These are phyloP conservation scores for Ustilago hordei DNA, from an alignment of 1,284 basidiomycete species.

Conservation along the genomic window DNA sequence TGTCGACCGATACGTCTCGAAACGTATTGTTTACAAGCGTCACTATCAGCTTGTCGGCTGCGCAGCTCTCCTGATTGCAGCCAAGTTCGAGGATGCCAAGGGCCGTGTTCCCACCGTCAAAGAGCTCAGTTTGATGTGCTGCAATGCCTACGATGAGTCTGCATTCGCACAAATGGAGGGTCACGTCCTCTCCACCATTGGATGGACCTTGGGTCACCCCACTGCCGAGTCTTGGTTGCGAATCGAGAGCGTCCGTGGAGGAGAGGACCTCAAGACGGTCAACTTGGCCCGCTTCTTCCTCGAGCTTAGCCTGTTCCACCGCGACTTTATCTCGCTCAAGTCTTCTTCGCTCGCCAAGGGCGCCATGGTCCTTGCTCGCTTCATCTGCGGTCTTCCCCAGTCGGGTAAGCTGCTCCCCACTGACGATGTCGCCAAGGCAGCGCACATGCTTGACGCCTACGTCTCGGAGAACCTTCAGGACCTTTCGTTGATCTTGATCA, in stretches of 20 bases:
- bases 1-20: conserved; percentile 98
- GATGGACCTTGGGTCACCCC: conserved; percentile 96
- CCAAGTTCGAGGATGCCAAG: conserved; percentile 99
- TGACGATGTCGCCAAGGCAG: conserved; percentile 66
- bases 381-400: conserved; percentile 73
- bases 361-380: conserved; percentile 87
- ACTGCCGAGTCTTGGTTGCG: conserved; percentile 98
- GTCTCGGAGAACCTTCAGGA: conserved; percentile 86
- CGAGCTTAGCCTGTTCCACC: conserved; percentile 97
- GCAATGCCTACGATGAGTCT: conserved; percentile 92
- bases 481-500: conserved; percentile 90
- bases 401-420: conserved; percentile 33
- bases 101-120: conserved; percentile 95
- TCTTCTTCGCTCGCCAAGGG: conserved; percentile 89
- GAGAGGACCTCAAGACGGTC: conserved; percentile 87
- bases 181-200: conserved; percentile 93
- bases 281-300: conserved; percentile 96
- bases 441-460: conserved; percentile 85
- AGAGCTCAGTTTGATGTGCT: conserved; percentile 93
- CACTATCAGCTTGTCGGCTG: conserved; percentile 99
- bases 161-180: conserved; percentile 84
- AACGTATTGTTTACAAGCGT: conserved; percentile 97
- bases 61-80: conserved; percentile 97
- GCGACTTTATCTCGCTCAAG: conserved; percentile 88
- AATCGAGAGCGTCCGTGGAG: conserved; percentile 70